Conservation (phyloP, 2,329 filamentous ascomycete genomes). For the Trichoderma gracile region DNA sequence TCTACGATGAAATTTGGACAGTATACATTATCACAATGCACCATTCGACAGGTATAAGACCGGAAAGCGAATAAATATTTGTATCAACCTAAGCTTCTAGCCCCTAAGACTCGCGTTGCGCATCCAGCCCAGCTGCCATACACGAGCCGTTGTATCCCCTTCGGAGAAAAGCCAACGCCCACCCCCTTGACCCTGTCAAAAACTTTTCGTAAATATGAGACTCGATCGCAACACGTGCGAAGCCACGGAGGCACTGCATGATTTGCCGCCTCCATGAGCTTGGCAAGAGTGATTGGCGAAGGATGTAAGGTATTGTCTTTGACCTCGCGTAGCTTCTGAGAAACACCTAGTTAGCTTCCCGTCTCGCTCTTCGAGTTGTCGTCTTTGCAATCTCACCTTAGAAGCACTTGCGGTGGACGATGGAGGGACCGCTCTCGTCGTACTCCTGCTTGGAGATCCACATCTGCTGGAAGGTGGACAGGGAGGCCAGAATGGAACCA, state of each 20-base stretch:
- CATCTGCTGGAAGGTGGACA: slow-evolving; percentile 99
- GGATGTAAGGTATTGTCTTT: slow-evolving; percentile 37
- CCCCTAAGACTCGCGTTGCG: slow-evolving; percentile 51
- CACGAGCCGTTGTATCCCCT: slow-evolving; percentile 50
- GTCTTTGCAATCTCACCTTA: slow-evolving; percentile 63
- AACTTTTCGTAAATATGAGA: slow-evolving; percentile 60
- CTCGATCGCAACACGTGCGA: slow-evolving; percentile 52
- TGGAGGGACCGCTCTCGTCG: slow-evolving; percentile 99
- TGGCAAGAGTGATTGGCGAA: slow-evolving; percentile 42
- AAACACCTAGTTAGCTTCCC: slow-evolving; percentile 31
- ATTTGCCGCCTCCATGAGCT: slow-evolving; percentile 49
- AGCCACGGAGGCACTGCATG: slow-evolving; percentile 47
- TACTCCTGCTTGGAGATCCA: slow-evolving; percentile 99
- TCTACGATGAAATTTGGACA: not conserved
- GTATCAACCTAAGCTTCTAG: slow-evolving; percentile 58
- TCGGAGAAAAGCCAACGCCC: slow-evolving; percentile 51
- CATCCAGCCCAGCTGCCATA: slow-evolving; percentile 51
- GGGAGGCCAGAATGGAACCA: slow-evolving; percentile 99
- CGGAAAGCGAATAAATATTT: slow-evolving; percentile 52
- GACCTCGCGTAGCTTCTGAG: slow-evolving; percentile 38
- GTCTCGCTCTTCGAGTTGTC: not conserved
- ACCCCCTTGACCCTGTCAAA: slow-evolving; percentile 56
- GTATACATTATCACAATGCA: slow-evolving; percentile 32
- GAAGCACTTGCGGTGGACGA: slow-evolving; percentile 99
- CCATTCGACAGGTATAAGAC: slow-evolving; percentile 36